Evolutionary conservation across 192 early-diverging fungal genomes (phyloP).

Genomic region (Phlyctochytrium planicorne): DNA sequence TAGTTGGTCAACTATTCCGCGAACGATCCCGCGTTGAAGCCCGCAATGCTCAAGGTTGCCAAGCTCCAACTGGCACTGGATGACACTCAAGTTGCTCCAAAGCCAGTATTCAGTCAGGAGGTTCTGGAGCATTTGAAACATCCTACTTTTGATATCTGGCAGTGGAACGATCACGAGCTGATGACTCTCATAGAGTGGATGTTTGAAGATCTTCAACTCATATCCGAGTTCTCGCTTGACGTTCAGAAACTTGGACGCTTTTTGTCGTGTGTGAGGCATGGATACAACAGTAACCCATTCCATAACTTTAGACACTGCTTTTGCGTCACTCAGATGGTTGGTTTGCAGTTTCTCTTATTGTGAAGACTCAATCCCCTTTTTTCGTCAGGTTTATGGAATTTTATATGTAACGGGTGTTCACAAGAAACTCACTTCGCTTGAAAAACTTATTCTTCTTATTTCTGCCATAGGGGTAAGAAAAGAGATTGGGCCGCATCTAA

Average conservation of each 20-base stretch:
- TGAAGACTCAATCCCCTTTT: not conserved
- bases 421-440: conserved; percentile 34
- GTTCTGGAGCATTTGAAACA: conserved; percentile 32
- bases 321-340: conserved; percentile 49
- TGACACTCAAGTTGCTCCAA: conserved; percentile 10
- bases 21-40: conserved; percentile 20
- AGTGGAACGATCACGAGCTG: conserved; percentile 43
- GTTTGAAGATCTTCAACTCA: conserved; percentile 37
- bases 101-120: conserved; percentile 22
- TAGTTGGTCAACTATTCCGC: not conserved
- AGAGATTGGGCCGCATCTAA: too few relatives aligned
- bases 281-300: conserved; percentile 43
- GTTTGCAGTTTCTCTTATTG: not conserved
- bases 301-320: conserved; percentile 53
- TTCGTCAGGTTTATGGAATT: conserved; percentile 43
- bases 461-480: conserved; percentile 41
- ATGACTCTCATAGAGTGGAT: conserved; percentile 40
- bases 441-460: conserved; percentile 34
- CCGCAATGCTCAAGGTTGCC: conserved; percentile 14
- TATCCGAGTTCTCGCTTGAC: conserved; percentile 35
- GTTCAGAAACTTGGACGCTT: conserved; percentile 23
- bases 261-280: conserved; percentile 26
- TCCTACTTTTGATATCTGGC: conserved; percentile 50
- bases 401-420: conserved; percentile 36
- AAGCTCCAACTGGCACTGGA: conserved; percentile 8